Evolutionary conservation across 495 filamentous ascomycete species (phyloP).

Genomic region (Podospora conica): DNA sequence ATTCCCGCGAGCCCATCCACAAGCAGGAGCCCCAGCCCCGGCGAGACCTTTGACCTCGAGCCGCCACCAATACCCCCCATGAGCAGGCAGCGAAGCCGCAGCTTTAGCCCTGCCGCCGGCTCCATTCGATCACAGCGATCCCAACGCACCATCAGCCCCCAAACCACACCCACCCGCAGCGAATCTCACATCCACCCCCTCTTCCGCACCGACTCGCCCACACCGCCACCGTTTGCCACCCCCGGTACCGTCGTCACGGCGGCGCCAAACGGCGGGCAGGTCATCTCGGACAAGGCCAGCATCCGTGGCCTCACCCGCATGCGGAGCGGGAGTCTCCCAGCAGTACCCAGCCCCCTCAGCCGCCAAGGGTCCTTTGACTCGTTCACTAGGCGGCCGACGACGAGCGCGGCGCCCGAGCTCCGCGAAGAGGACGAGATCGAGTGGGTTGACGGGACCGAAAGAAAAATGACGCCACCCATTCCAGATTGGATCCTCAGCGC

Average conservation of each 20-base stretch:
- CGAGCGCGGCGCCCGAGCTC: conserved; percentile 24
- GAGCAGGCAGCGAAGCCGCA: conserved; percentile 34
- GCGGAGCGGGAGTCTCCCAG: conserved; percentile 58
- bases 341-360: conserved; percentile 46
- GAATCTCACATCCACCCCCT: conserved; percentile 82
- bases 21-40: conserved; percentile 46
- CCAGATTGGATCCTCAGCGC: conserved; percentile 52
- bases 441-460: conserved; percentile 18
- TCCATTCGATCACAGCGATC: background rate
- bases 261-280: conserved; percentile 61
- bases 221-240: conserved; percentile 59
- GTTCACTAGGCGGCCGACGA: conserved; percentile 25
- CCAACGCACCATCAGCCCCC: conserved; percentile 26
- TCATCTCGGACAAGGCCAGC: conserved; percentile 53
- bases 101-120: conserved; percentile 33
- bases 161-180: conserved; percentile 30
- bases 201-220: conserved; percentile 69
- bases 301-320: conserved; percentile 55
- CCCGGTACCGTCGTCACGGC: conserved; percentile 66
- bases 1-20: conserved; percentile 54
- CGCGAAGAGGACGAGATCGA: conserved; percentile 27
- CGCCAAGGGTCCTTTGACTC: conserved; percentile 46
- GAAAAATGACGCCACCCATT: conserved; percentile 52
- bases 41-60: conserved; percentile 38
- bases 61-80: conserved; percentile 30